Percentiles rank a stretch among this genome's conserved stretches.
These are phyloP conservation scores for Plasmodium adleri DNA, from an alignment of 169 alveolate genomes.

Conservation along the genomic window DNA sequence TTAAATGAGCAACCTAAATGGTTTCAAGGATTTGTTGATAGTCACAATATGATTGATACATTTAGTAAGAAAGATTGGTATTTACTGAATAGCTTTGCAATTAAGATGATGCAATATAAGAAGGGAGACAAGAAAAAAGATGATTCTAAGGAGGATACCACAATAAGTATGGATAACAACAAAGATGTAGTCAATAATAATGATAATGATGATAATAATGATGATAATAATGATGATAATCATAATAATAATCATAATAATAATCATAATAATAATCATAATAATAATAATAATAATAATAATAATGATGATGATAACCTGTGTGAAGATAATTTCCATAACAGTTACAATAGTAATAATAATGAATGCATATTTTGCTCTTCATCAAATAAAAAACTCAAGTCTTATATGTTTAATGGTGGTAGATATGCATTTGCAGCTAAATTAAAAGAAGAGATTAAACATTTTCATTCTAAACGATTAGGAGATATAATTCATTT, in stretches of 20 bases:
- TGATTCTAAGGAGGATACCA: not conserved
- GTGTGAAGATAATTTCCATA: not conserved
- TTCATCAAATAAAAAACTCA: conserved; percentile 27
- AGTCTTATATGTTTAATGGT: conserved; percentile 81
- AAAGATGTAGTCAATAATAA: not conserved
- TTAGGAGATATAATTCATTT: conserved; percentile 86
- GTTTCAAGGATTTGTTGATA: conserved; percentile 84
- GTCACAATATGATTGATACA: conserved; percentile 81
- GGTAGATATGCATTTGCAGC: conserved; percentile 88
- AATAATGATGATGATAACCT: not conserved
- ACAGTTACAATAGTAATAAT: not conserved
- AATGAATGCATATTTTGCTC: conserved; percentile 60
- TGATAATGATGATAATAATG: not conserved
- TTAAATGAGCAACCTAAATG: conserved; percentile 76
- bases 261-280: not conserved
- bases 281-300: too few relatives aligned
- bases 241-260: not conserved
- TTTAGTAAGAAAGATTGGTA: conserved; percentile 83
- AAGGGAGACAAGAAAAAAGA: not conserved
- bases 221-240: not conserved
- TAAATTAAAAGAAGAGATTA: conserved; percentile 79
- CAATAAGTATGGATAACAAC: not conserved
- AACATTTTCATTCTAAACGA: conserved; percentile 82
- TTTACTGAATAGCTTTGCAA: conserved; percentile 81
- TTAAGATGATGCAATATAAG: conserved; percentile 78